Evolutionary conservation across 441 rosid species (phyloP), one percentile per base, ranked within the genome.

Genomic region (Iberis amara): DNA sequence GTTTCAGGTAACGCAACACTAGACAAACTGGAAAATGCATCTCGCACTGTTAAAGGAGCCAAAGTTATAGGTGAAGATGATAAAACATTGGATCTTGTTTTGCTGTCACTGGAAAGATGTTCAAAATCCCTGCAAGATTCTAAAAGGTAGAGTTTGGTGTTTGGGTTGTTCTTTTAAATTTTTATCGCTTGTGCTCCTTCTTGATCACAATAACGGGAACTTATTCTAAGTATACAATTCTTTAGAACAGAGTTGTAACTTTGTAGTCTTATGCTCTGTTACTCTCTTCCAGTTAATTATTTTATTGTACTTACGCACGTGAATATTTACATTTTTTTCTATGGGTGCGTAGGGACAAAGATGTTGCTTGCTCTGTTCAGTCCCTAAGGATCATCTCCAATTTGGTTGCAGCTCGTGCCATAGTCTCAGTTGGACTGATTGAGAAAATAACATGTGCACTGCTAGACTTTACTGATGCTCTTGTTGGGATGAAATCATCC

Each of bases 1-100:
- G 24, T 72, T 57, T 56, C 64, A 92, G 97, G 95, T 72, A 73
- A 67, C 47, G 78, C 71, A 67, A 48, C 69, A 54, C 55, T 89
- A 64, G 94, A 84, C 74, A 76, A 75, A 73, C 44, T 92, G 69
- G 99, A 84, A 66, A 89, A 66, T 74, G 79, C 75, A 67, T 89
- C 95, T 15, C 80, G 81, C 57, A 89, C 95, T 18, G 90, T 82
- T 61, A 81, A 89, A 74, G 99, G 99, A 51, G 99, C 99, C 62
- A 72, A 81, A 59, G 39, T 62, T 44, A 81, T 89, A 59, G 74
- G 82, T 70, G 88, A 86, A 64, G 90, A 92, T 66, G 82, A 73
- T 31, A 90, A 76, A 73, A 81, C 90, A 45, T 61, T 92, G 45
- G 57, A 75, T 41, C 52, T 73, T 62, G 39, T 89, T 66, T 60